phyloP scores from a whole-genome alignment of 495 filamentous ascomycete species.

The Tuber magnatum region DNA sequence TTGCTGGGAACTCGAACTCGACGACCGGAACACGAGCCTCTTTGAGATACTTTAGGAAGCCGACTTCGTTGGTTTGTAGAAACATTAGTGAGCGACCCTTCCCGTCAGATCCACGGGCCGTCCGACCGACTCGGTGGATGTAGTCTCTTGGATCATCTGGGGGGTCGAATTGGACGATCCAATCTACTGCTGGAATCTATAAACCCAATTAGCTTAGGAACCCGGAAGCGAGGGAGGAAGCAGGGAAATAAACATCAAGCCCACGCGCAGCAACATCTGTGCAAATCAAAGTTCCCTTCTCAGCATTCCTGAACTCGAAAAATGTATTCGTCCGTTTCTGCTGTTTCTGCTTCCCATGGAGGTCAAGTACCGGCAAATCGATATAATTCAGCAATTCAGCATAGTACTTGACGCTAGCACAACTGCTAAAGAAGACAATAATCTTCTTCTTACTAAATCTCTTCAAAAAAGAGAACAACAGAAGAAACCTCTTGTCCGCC shows the following conservation, averaged over 20 bases:
- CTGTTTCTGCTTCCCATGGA: slow-evolving; percentile 94
- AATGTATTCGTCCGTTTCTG: slow-evolving; percentile 95
- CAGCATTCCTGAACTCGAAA: slow-evolving; percentile 96
- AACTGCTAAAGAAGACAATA: slow-evolving; percentile 93
- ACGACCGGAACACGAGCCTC: slow-evolving; percentile 87
- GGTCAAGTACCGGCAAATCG: slow-evolving; percentile 80
- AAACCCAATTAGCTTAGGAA: not conserved
- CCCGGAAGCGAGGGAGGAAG: slow-evolving; percentile 8
- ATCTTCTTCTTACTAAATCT: slow-evolving; percentile 87
- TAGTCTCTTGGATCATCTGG: slow-evolving; percentile 88
- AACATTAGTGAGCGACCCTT: slow-evolving; percentile 85
- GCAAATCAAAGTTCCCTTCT: slow-evolving; percentile 81
- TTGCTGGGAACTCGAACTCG: slow-evolving; percentile 88
- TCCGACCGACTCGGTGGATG: slow-evolving; percentile 94
- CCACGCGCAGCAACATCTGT: slow-evolving; percentile 94
- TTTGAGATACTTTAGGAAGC: slow-evolving; percentile 86
- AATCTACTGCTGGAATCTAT: slow-evolving; percentile 83
- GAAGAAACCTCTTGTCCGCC: slow-evolving; percentile 82
- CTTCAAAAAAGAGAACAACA: slow-evolving; percentile 95
- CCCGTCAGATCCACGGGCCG: slow-evolving; percentile 74
- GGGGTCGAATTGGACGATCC: slow-evolving; percentile 92
- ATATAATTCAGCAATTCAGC: slow-evolving; percentile 93
- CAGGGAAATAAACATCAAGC: slow-evolving; percentile 58
- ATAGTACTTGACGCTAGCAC: slow-evolving; percentile 90
- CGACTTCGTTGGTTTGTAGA: slow-evolving; percentile 83